Evolutionary conservation across 495 filamentous ascomycete genomes (phyloP), one percentile per base, ranked within the genome.

Genomic region (Neurospora sp.): DNA sequence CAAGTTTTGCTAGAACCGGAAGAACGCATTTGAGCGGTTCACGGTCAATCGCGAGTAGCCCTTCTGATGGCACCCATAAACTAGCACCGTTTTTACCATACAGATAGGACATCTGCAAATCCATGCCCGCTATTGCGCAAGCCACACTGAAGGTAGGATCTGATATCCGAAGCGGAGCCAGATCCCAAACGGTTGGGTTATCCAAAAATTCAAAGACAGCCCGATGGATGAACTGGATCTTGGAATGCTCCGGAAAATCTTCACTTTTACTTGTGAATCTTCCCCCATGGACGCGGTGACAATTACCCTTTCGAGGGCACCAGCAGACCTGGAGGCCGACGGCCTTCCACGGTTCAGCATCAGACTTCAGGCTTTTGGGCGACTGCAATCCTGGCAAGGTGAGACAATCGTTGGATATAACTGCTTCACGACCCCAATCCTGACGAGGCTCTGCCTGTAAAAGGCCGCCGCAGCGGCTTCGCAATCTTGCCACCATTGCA

Each of bases 21-120:
- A 59, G 4, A 16, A 59, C 48, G 1, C 48, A 31, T 3, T 31
- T 0, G 12, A 31, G 10, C 4, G 48, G 48, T 59, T 59, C 22
- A 27, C 1, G 0, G 20, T 27, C 48, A 3, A 27, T 12, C 20
- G 1, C 0, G 20, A 6, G 20, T 59, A 59, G 4, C 5, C 2
- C 1, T 1, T 1, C 3, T 14, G 1, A 0, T 14, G 1, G 3
- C 3, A 10, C 0, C 3, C 22, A 27, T 4, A 22, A 22, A n/a
- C n/a, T n/a, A n/a, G n/a, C n/a, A 5, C 10, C 48, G 1, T 59
- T 59, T 31, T 31, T 5, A 22, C 22, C 16, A 16, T 31, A 8
- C 6, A 59, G 1, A 31, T 59, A 59, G 3, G 1, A 7, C 22
- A 59, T 2, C 22, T 59, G 48, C 5, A 59, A 3, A 0, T 1